Evolutionary conservation across 108 stramenopile species (phyloP).

Genomic region (Conticribra weissflogii): DNA sequence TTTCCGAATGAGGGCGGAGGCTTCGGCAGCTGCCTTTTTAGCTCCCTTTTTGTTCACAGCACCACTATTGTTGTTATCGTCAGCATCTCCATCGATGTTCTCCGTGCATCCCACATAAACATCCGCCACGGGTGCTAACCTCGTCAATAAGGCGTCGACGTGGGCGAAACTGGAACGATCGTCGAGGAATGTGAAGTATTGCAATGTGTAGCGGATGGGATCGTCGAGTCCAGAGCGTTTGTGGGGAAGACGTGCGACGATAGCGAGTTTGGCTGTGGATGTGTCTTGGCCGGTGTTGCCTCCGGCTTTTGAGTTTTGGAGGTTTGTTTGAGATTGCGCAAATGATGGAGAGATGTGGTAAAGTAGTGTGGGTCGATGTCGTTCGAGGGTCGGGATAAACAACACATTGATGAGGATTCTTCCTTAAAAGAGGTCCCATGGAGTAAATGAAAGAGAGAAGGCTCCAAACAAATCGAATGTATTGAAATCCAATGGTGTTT

Average conservation of each 20-base stretch:
- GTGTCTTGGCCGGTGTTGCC: slow-evolving; percentile 31
- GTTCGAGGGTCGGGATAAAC: too few relatives aligned
- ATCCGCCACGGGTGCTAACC: slow-evolving; percentile 42
- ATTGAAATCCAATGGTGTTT: too few relatives aligned
- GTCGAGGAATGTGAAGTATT: slow-evolving; percentile 65
- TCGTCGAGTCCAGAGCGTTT: slow-evolving; percentile 43
- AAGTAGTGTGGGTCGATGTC: background rate
- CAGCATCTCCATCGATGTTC: slow-evolving; percentile 1
- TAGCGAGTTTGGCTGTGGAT: slow-evolving; percentile 38
- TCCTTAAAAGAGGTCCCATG: too few relatives aligned
- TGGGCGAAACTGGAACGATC: slow-evolving; percentile 63
- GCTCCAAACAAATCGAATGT: too few relatives aligned
- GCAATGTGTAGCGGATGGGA: slow-evolving; percentile 44
- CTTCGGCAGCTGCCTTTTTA: slow-evolving; percentile 15
- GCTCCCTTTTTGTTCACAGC: background rate
- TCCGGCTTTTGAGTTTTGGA: slow-evolving; percentile 1
- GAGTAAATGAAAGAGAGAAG: too few relatives aligned
- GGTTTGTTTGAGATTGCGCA: background rate
- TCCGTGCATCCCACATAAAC: slow-evolving; percentile 54
- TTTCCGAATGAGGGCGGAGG: slow-evolving; percentile 10
- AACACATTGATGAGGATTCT: too few relatives aligned
- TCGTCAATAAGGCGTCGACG: slow-evolving; percentile 64
- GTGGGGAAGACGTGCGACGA: slow-evolving; percentile 48
- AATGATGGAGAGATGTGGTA: background rate
- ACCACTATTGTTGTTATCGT: background rate